Evolutionary conservation across 257 asterid genomes (phyloP), one percentile per base, ranked within the genome.

Genomic region (Galeopsis tetrahit): DNA sequence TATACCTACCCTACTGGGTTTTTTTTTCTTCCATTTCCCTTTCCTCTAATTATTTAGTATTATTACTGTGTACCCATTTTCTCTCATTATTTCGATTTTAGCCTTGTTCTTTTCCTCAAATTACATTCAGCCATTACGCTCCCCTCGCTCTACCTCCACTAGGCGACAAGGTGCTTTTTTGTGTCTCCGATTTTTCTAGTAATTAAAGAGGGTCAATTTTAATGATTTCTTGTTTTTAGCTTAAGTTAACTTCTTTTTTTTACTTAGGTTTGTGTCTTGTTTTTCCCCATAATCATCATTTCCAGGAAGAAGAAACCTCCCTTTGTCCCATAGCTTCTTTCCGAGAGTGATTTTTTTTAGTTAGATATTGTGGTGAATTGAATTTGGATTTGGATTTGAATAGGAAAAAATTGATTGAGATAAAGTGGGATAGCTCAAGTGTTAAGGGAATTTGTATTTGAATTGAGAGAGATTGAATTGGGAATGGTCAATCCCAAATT

Each of bases 1-100:
- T 75, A 79, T 68, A 81, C 90, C 91, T 82, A 82, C 84, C 86
- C 85, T 78, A 73, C 82, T 46, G 76, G 49, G 61, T 28, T 48
- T 33, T 58, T 77, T 67, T 52, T 35, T 33, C 70, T 48, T 32
- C 51, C 68, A 33, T 66, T 75, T 82, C 9, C 31, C 0, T 51
- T 46, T 46, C 57, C 75, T 53, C 79, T 3, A 76, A 73, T 55
- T 66, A 74, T 35, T 77, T 77, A 61, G 43, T 69, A 42, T 51
- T n/a, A n/a, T n/a, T n/a, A n/a, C n/a, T n/a, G n/a, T 48, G 46
- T 65, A 36, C 64, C 36, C 10, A 8, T 57, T 53, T 71, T 77
- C 71, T 53, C 1, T 21, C 28, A 21, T 2, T 44, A 60, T 78
- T 17, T 21, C 90, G 31, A 51, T 65, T 76, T 73, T 75, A 59